Base-by-base conservation (phyloP, 1,139 yeast species). In the Blastobotrys aristatus region DNA sequence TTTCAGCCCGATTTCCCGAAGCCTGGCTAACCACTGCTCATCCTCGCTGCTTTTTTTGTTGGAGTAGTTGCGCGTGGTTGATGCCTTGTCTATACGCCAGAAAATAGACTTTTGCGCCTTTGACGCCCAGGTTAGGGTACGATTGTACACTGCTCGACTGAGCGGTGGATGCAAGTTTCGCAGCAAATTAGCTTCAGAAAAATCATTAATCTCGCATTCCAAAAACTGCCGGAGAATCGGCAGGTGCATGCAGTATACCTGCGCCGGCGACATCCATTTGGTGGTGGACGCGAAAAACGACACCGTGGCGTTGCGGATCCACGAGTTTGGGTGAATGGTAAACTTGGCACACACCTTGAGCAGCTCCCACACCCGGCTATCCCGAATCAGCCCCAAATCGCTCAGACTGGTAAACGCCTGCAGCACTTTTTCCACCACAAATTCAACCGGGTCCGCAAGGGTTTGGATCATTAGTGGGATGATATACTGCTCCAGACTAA, bases 381-480 rank as follows among this genome's bases (percentile, higher is more conserved):
- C 67, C 32, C 74, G 66, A 6, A 83, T 67, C 24, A 83, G 58
- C 0, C 85, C 85, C 17, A 80, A 63, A 37, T 71, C 74, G n/a
- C 75, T 70, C 31, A 83, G 63, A 33, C 75, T 71, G n/a, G 75
- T 71, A 50, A 92, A 79, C 1, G 86, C 77, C 53, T 80, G 81
- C 20, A 92, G 64, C 0, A 88, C 92, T 50, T 79, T 78, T n/a
- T 85, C 74, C 0, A 85, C 86, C 8, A 92, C 94, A 45, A 82
- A 72, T 57, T 89, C 97, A 57, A 89, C 95, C 0, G 83, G 77
- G 63, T 89, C 97, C 6, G 82, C 76, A 31, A 90, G 66, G 0
- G 96, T 83, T 61, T 92, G 97, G 2, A 86, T 71, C 55, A 92
- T 69, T 17, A 94, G 66, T 0, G 98, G 98, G 30, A 89, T 69